These are phyloP conservation scores for Boeremia lycopersici DNA, from an alignment of 2,329 filamentous ascomycete genomes.

Conservation along the genomic window DNA sequence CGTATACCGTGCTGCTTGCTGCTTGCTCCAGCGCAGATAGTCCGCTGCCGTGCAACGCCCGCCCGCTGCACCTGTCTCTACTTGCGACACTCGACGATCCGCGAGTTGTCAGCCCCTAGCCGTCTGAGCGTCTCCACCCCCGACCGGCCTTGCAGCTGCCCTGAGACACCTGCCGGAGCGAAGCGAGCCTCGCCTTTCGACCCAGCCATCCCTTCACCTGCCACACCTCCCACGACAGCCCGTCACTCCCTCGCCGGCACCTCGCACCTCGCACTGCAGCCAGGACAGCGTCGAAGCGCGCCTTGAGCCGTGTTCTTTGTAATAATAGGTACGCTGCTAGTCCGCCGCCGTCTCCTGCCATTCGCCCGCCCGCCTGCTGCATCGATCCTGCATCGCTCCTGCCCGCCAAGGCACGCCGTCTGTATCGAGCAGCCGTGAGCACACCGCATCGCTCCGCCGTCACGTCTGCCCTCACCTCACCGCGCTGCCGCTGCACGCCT, in stretches of 20 bases:
- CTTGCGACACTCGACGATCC: slow-evolving; percentile 29
- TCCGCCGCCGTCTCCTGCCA: background rate
- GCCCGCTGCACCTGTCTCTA: slow-evolving; percentile 30
- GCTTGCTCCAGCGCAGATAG: background rate
- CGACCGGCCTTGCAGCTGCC: slow-evolving; percentile 38
- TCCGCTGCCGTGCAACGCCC: slow-evolving; percentile 33
- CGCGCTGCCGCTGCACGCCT: background rate
- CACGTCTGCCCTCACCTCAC: background rate
- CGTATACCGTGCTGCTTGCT: background rate
- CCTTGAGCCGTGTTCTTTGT: slow-evolving; percentile 19
- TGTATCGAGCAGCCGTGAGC: background rate
- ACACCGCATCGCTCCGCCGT: background rate
- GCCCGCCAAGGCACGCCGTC: slow-evolving; percentile 18
- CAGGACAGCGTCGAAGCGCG: slow-evolving; percentile 9
- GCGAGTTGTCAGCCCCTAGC: slow-evolving; percentile 22
- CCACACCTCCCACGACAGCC: slow-evolving; percentile 12
- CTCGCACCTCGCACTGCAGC: background rate
- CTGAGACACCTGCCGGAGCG: slow-evolving; percentile 26
- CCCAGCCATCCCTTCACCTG: slow-evolving; percentile 37
- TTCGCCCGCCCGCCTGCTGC: slow-evolving; percentile 10
- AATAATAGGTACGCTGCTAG: slow-evolving; percentile 38
- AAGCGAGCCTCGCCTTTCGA: slow-evolving; percentile 39
- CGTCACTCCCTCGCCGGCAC: slow-evolving; percentile 6
- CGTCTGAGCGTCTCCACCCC: slow-evolving; percentile 30
- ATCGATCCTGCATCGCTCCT: slow-evolving; percentile 8